Base-by-base conservation (phyloP, 2,329 filamentous ascomycete species). In the Macrophomina phaseolina region DNA sequence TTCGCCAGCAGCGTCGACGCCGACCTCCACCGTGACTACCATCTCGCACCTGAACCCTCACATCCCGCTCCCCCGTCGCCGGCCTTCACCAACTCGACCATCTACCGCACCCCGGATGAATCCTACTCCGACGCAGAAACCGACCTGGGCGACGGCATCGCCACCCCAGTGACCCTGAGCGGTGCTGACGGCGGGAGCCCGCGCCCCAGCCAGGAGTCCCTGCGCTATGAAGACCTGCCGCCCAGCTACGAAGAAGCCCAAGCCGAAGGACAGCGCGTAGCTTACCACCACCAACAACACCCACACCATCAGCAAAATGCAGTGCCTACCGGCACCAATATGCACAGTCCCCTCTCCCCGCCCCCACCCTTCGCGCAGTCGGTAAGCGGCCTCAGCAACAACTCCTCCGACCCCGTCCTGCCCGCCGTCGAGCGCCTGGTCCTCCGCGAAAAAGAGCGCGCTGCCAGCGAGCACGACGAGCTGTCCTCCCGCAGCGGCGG, bases 211-310 rank as follows among this genome's bases (percentile, higher is more conserved):
- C 11, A 30, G 3, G 40, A 23, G 6, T 18, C 76, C 11, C 75
- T 75, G 1, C 74, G 72, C 14, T 78, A 77, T 58, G 74, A 77
- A 58, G 77, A 79, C 61, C 68, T 78, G 3, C 77, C 77, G 23
- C 77, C 77, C 1, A 74, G 76, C 0, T 79, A 79, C 62, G 75
- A 77, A 51, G 73, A 79, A 66, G 77, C 76, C 5, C 73, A 74
- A 32, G 55, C 48, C 23, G 23, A 23, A 23, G 23, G 23, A 23
- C 23, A 23, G 23, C 23, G 23, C 23, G 23, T 23, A 23, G 52
- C 52, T 14, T 55, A 38, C 52, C 16, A 55, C 5, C 52, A 55
- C 8, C 52, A 36, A 12, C 51, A 36, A 14, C 51, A 36, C 5
- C 30, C 5, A 5, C 42, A 55, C 5, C 52, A 55, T 8, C 52